Conservation (phyloP, 1,284 basidiomycete genomes). For the Naganishia sp. region DNA sequence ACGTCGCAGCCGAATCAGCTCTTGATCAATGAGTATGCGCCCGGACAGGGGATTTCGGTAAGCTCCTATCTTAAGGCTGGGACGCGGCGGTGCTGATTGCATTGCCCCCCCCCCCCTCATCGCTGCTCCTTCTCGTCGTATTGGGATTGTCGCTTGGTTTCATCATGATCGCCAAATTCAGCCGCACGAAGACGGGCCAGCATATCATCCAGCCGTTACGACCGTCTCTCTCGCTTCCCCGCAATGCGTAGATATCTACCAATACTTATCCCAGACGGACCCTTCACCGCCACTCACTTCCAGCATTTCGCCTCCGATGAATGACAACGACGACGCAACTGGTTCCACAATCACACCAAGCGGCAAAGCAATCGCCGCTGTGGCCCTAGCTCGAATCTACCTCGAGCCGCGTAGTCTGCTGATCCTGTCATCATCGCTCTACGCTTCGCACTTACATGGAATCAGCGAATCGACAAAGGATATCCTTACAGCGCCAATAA, state of each 20-base stretch:
- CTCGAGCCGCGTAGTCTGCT: constrained; percentile 79
- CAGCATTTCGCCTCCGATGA: not conserved
- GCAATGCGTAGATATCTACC: constrained; percentile 80
- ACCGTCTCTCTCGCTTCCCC: constrained; percentile 85
- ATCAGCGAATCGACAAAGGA: constrained; percentile 64
- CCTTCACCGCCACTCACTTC: constrained; percentile 48
- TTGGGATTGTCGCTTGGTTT: not conserved
- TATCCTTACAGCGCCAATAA: constrained; percentile 37
- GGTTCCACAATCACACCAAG: not conserved
- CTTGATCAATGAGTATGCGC: constrained; percentile 82
- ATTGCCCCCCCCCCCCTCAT: not conserved
- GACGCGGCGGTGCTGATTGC: not conserved
- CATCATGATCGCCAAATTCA: constrained; percentile 44
- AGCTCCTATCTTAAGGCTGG: constrained; percentile 36
- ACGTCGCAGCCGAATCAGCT: constrained; percentile 78
- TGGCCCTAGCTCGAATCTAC: constrained; percentile 69
- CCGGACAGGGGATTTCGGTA: constrained; percentile 91
- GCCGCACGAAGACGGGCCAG: constrained; percentile 91
- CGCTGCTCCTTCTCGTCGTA: not conserved
- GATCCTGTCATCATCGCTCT: constrained; percentile 70
- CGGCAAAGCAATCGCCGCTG: constrained; percentile 59
- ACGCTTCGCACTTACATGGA: constrained; percentile 71
- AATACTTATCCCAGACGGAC: constrained; percentile 57
- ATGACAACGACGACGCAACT: not conserved
- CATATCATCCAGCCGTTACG: constrained; percentile 83